Base-by-base conservation (phyloP, 1,284 basidiomycete species). In the Trametes pubescens region DNA sequence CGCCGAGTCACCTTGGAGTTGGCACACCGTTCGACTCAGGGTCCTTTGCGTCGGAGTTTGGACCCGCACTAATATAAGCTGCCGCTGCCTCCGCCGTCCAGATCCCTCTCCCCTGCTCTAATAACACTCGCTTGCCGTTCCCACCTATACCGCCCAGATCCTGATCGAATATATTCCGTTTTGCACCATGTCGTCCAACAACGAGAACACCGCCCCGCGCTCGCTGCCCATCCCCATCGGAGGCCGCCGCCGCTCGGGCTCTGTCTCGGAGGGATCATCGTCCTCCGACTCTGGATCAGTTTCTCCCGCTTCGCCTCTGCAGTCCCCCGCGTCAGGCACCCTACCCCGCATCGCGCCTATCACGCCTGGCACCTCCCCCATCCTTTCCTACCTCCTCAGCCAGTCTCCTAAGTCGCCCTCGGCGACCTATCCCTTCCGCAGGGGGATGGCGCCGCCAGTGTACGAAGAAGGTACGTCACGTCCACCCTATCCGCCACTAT, bases 181-280 rank as follows among this genome's bases (percentile, higher is more conserved):
- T 46, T 57, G 4, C 51, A 40, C 52, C 46, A 74, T 74, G 72
- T 62, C 73, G 35, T 60, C 70, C 43, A 63, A 68, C 70, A 65
- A 69, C 71, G 53, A 64, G 58, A 68, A 68, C 58, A 69, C 66
- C 62, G 56, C 69, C 61, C 67, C 67, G n/a, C 88, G 80, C 75
- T 86, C 89, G 24, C 79, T 82, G 56, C 91, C 90, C 62, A 93
- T 90, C 72, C 83, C 88, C 65, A 91, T 91, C 71, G 76, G 78
- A 54, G 75, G 79, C 52, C 76, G 75, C 53, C 73, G 78, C 57
- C 80, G 82, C 49, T 72, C 76, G 26, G 85, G 86, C 58, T 89
- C 88, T 22, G 74, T 79, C 54, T 90, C 88, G 0, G 76, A 85
- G 44, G 85, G 86, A 55, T 73, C 73, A 18, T 72, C 72, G 21